phyloP scores from a whole-genome alignment of 1,139 yeast genomes.

The Candida sojae region DNA sequence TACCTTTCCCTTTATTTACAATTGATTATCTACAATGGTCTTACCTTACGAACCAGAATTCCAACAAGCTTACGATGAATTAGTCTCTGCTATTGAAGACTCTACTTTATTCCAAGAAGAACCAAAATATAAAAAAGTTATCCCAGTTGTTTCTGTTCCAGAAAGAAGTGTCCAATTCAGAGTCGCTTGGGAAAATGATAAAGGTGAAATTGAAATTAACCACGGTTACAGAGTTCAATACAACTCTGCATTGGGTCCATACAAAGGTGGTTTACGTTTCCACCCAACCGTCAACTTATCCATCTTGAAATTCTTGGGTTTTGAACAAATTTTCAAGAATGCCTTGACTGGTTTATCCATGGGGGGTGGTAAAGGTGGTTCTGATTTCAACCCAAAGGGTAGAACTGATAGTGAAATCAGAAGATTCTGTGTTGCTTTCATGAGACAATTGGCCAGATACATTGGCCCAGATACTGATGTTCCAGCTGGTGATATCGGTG shows the following conservation, averaged over 20 bases:
- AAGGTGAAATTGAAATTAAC: slow-evolving; percentile 89
- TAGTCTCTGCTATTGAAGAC: slow-evolving; percentile 83
- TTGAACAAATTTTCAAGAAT: slow-evolving; percentile 97
- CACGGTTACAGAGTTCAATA: slow-evolving; percentile 98
- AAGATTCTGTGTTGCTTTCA: slow-evolving; percentile 93
- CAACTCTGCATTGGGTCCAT: slow-evolving; percentile 98
- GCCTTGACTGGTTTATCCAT: slow-evolving; percentile 95
- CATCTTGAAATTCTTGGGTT: slow-evolving; percentile 92
- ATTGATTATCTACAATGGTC: slow-evolving; percentile 37
- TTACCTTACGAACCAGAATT: slow-evolving; percentile 91
- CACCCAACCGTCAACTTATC: slow-evolving; percentile 97
- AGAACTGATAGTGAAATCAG: slow-evolving; percentile 91
- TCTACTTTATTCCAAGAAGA: slow-evolving; percentile 86
- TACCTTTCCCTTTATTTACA: neutral
- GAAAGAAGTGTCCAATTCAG: slow-evolving; percentile 97
- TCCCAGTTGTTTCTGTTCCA: slow-evolving; percentile 91
- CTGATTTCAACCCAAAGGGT: slow-evolving; percentile 97
- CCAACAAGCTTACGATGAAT: slow-evolving; percentile 97
- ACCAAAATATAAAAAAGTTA: slow-evolving; percentile 87
- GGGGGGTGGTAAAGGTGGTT: slow-evolving; percentile 99
- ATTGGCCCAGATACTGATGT: slow-evolving; percentile 97
- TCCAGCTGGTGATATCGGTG: slow-evolving; percentile 96
- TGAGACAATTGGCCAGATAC: slow-evolving; percentile 94
- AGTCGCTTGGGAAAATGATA: slow-evolving; percentile 97
- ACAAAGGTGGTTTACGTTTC: slow-evolving; percentile 98